phyloP scores from a whole-genome alignment of 108 stramenopile genomes.

The Pinguiococcus pyrenoidosus region DNA sequence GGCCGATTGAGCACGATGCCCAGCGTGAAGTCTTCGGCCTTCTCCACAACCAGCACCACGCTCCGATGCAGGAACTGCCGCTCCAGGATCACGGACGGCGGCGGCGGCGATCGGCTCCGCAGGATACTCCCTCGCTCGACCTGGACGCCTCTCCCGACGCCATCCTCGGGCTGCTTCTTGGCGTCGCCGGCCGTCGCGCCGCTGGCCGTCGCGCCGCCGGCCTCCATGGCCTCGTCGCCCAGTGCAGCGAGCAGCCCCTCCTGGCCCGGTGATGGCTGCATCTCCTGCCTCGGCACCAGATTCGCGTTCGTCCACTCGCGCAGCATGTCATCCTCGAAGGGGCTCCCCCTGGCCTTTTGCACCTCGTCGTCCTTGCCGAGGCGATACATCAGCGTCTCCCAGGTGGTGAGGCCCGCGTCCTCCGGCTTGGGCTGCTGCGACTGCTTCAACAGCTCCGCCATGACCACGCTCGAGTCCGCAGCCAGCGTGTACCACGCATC shows the following conservation, averaged over 20 bases:
- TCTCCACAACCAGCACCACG: too few species aligned
- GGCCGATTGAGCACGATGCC: too few species aligned
- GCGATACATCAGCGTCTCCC: constrained; percentile 53
- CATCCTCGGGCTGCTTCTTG: neutral
- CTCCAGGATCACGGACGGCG: constrained; percentile 52
- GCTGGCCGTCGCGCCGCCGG: too few species aligned
- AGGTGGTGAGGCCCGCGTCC: constrained; percentile 51
- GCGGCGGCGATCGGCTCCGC: constrained; percentile 41
- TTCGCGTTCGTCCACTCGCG: constrained; percentile 57
- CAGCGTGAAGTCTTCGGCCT: too few species aligned
- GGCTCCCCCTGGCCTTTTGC: neutral
- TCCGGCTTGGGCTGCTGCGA: constrained; percentile 39
- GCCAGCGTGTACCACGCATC: constrained; percentile 70
- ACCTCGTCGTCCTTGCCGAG: constrained; percentile 35
- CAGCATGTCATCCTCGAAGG: constrained; percentile 62
- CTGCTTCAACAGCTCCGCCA: constrained; percentile 48
- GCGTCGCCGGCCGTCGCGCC: too few species aligned
- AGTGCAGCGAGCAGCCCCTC: constrained; percentile 15
- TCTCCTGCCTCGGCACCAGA: constrained; percentile 9
- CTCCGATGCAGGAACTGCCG: constrained; percentile 64
- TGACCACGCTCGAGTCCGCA: constrained; percentile 10
- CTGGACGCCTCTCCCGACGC: constrained; percentile 1
- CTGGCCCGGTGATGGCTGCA: constrained; percentile 22
- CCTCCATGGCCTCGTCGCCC: neutral
- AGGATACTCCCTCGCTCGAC: constrained; percentile 32